Evolutionary conservation across 2,329 filamentous ascomycete genomes (phyloP), one percentile per base, ranked within the genome.

Genomic region (Decorospora gaudefroyi): DNA sequence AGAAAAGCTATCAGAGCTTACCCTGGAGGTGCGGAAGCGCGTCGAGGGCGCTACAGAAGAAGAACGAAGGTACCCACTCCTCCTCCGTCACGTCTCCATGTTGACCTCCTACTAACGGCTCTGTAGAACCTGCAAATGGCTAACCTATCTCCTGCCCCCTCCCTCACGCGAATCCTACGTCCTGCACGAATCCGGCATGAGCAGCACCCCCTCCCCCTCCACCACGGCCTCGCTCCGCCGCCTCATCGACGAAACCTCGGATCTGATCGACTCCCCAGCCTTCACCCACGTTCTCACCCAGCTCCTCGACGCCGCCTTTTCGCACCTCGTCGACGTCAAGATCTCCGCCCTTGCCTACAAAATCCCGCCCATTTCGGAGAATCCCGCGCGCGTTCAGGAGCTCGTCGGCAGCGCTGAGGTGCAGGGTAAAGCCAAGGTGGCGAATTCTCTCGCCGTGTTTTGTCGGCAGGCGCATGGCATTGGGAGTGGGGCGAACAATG

Each of bases 231-330:
- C 84, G 1, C 81, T 99, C 42, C 84, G 92, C 42, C 86, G 88
- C 45, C 81, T 99, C 13, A 81, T 99, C 1, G 92, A 99, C 67
- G 93, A 99, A 75, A 97, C 93, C 2, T 88, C 92, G 26, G 93
- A 99, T 67, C 81, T 99, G 16, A 86, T 97, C 64, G 93, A 99
- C 65, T 96, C 93, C 1, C 93, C 93, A 0, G 82, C 88, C 23
- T 97, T 97, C 72, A 82, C 85, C 0, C 86, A 90, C 62, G 90
- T 99, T 23, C 79, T 96, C 30, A 89, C 87, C 2, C 83, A 88
- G 45, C 80, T 96, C 42, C 86, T 97, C 47, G 91, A 97, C 68
- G 81, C 90, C 31, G 87, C 86, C 41, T 99, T 96, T 73, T 87
- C 87, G 2, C 82, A 86, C 16, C 80, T 99, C 11, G 80, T 96